phyloP scores from a whole-genome alignment of 1,139 yeast genomes.

The Saccharomycopsis hybrid region DNA sequence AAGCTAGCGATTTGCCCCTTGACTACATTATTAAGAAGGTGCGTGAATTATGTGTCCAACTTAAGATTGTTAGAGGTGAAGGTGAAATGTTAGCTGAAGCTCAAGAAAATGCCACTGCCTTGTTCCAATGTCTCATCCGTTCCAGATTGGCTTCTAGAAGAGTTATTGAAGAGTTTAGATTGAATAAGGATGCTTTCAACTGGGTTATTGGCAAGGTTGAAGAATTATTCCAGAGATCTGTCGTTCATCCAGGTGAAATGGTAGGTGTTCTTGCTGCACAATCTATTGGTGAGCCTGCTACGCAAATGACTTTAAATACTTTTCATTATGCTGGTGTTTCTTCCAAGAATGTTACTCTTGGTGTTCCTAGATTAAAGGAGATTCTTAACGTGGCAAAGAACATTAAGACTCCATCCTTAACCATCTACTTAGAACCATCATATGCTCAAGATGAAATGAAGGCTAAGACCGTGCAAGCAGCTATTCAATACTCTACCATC shows the following conservation, averaged over 20 bases:
- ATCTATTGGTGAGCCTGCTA: conserved; percentile 99
- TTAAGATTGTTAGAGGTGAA: conserved; percentile 79
- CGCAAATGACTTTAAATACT: conserved; percentile 98
- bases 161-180: conserved; percentile 82
- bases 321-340: conserved; percentile 99
- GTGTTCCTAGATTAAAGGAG: conserved; percentile 99
- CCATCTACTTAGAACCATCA: conserved; percentile 78
- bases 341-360: conserved; percentile 96
- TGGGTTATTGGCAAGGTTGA: conserved; percentile 96
- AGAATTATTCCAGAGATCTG: conserved; percentile 84
- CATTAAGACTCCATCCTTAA: conserved; percentile 96
- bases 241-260: conserved; percentile 99
- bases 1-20: conserved; percentile 84
- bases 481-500: conserved; percentile 92
- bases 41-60: conserved; percentile 56
- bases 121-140: conserved; percentile 87
- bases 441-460: conserved; percentile 83
- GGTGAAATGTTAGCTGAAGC: conserved; percentile 74
- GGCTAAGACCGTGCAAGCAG: conserved; percentile 93
- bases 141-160: conserved; percentile 90
- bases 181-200: conserved; percentile 81
- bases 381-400: conserved; percentile 97
- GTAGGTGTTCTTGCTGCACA: conserved; percentile 99
- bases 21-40: conserved; percentile 75
- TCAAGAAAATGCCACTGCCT: conserved; percentile 82